Evolutionary conservation across 2,329 filamentous ascomycete genomes (phyloP), one percentile per base, ranked within the genome.

Genomic region (Penicillium occitanis): DNA sequence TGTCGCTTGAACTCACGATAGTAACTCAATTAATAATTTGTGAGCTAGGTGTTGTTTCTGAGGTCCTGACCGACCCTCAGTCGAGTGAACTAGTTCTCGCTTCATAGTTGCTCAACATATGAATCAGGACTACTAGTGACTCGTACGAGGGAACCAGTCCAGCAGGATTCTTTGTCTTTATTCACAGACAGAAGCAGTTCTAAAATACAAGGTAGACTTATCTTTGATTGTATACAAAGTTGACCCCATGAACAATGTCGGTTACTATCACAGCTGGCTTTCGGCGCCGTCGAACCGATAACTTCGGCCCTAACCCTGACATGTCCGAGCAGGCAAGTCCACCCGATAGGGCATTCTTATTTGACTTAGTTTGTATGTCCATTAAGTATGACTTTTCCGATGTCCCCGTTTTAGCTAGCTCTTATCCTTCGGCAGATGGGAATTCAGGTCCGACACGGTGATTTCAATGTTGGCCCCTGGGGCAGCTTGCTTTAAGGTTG

Each of bases 1-100:
- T 14, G 28, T 22, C 2, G 4, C 6, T 22, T 46, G 57, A 25
- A 22, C 58, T 60, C 37, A 61, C 58, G 58, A 33, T 19, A 61
- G 44, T 33, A 61, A 33, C 19, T 61, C 59, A n/a, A 61, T 46
- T 11, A 61, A 37, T 14, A 61, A 40, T 44, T 50, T 46, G 17
- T 61, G 59, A 35, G 59, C 13, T 8, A 44, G 19, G 25, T 35
- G 13, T 19, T 61, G 59, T 48, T 22, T 61, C 3, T 46, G 40
- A 19, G 25, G 28, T 13, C 10, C 42, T n/a, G 37, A 28, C 25
- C 58, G 58, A 19, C 40, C 28, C 40, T 61, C 19, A 3, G 37
- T 11, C 30, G 58, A 19, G 25, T 4, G 25, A 5, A 33, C 58
- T n/a, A 61, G 42, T 61, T 48, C 19, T 48, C 42, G 58, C 22